Percentiles rank a stretch among this genome's conserved stretches.
These are phyloP conservation scores for Leucoagaricus sp. DNA, from an alignment of 1,284 basidiomycete genomes.

Conservation along the genomic window DNA sequence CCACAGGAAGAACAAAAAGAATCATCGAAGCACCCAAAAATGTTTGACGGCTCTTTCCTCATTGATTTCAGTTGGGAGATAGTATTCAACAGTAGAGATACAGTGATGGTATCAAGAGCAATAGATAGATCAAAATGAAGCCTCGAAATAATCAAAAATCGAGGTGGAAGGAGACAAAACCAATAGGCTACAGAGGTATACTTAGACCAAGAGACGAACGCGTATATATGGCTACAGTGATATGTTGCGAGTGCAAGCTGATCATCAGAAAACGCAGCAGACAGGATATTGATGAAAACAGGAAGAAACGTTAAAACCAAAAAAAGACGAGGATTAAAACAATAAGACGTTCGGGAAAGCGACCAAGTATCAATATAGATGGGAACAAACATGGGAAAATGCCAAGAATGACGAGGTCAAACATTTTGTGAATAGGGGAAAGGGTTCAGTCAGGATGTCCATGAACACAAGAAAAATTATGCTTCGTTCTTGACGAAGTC, in stretches of 20 bases:
- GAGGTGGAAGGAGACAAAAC: neutral
- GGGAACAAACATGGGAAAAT: neutral
- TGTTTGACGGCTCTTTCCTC: too few species aligned
- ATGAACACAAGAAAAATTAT: neutral
- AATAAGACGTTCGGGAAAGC: neutral
- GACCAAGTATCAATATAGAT: neutral
- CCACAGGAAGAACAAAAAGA: too few species aligned
- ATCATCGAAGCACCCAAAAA: too few species aligned
- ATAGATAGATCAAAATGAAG: neutral
- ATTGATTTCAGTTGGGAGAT: neutral
- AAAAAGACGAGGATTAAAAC: neutral
- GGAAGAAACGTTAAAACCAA: neutral
- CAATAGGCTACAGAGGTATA: conserved; percentile 8
- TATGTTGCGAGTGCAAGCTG: neutral
- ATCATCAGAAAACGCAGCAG: neutral
- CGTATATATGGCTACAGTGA: conserved; percentile 15
- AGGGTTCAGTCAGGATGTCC: neutral
- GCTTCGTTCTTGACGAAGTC: conserved; percentile 8
- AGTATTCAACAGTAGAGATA: conserved; percentile 11
- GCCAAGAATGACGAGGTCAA: neutral
- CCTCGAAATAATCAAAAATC: conserved; percentile 7
- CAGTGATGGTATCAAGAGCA: conserved; percentile 6
- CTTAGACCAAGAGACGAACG: conserved; percentile 4
- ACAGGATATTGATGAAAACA: neutral
- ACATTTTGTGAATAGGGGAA: neutral